Evolutionary conservation across 345 rosid genomes (phyloP), one percentile per base, ranked within the genome.

Genomic region (Gossypium sturtianum): DNA sequence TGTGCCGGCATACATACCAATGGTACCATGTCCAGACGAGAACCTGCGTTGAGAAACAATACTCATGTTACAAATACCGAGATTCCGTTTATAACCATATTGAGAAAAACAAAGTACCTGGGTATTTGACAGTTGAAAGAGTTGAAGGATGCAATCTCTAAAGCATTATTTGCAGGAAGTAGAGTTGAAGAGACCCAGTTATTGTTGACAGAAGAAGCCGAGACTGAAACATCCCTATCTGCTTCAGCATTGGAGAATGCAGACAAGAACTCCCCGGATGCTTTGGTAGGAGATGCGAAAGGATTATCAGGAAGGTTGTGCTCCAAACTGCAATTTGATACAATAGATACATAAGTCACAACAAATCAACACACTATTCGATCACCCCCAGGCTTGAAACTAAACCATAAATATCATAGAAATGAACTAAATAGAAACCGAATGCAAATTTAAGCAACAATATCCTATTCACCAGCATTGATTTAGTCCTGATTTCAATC

Each of bases 51-150:
- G 7, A 59, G 67, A 29, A 11, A 20, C 57, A 65, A 2, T n/a
- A 65, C 25, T 47, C 41, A 15, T 7, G 57, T 13, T 48, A 67
- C 57, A 48, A 23, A 67, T 22, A 64, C 15, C 16, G 9, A 34
- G 22, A 64, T n/a, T 44, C 29, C 9, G 2, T 1, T 43, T 44
- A 66, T 43, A 20, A 67, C 2, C 5, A 0, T 67, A 66, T 4
- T n/a, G 16, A 38, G 3, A 2, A 22, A 17, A 45, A 23, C 16
- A 15, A 67, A 13, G 4, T 79, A 91, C 98, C 97, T 88, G 1
- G 96, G 93, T 66, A 90, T 79, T 79, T 91, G 97, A 83, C 87
- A 93, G 79, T 90, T 93, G 81, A 90, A 90, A 44, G 94, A 78
- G 53, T 84, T 86, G 84, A 88, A 88, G 19, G 92, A 80, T 44